phyloP scores from a whole-genome alignment of 164 flowering plant genomes.

The Vitis labrusca region DNA sequence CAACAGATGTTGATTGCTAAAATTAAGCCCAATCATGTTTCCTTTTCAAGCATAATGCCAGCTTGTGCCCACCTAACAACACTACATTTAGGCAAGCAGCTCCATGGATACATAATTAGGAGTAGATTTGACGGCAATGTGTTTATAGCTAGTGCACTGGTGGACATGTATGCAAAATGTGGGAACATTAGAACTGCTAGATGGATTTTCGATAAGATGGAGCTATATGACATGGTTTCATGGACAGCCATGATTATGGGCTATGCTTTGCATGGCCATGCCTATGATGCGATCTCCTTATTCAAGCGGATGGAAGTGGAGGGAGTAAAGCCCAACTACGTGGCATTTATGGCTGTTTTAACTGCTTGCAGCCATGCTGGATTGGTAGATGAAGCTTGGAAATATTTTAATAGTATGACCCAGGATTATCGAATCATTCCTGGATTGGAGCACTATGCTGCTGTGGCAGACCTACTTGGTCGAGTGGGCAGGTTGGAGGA shows the following conservation, averaged over 20 bases:
- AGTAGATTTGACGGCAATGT: constrained; percentile 52
- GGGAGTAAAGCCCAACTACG: constrained; percentile 58
- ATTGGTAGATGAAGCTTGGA: constrained; percentile 66
- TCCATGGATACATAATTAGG: constrained; percentile 70
- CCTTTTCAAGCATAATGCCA: constrained; percentile 86
- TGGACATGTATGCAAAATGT: constrained; percentile 94
- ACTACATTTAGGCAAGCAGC: constrained; percentile 76
- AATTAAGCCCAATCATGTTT: constrained; percentile 51
- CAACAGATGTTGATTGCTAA: constrained; percentile 62
- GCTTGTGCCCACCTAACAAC: constrained; percentile 87
- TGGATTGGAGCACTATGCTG: constrained; percentile 80
- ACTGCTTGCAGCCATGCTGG: constrained; percentile 96
- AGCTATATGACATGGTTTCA: constrained; percentile 66
- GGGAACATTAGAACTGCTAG: constrained; percentile 65
- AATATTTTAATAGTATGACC: constrained; percentile 58
- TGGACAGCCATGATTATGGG: constrained; percentile 98
- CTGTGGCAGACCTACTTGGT: constrained; percentile 88
- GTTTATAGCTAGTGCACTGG: constrained; percentile 73
- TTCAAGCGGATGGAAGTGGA: constrained; percentile 64
- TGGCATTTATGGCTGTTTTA: constrained; percentile 70
- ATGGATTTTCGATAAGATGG: constrained; percentile 61
- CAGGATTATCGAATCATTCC: constrained; percentile 60
- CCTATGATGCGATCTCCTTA: constrained; percentile 56
- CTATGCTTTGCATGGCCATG: constrained; percentile 76
- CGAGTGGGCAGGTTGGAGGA: constrained; percentile 82